Evolutionary conservation across 2,329 filamentous ascomycete genomes (phyloP).

Genomic region (Hymenotorrendiella dingleyae): DNA sequence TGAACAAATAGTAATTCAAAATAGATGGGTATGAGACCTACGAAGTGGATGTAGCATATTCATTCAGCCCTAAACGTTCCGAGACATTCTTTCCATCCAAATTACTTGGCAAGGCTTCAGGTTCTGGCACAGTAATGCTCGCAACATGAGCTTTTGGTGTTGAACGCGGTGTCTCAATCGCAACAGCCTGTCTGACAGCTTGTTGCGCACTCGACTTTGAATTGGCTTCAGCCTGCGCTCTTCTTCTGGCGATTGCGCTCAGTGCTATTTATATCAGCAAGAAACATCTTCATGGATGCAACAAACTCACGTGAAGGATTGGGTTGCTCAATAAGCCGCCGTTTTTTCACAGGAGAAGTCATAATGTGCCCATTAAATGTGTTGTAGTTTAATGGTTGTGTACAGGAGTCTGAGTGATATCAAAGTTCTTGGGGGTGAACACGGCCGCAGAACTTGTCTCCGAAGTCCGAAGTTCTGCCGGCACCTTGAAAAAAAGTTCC

Average conservation of each 20-base stretch:
- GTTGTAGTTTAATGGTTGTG: too few species aligned
- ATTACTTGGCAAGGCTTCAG: too few species aligned
- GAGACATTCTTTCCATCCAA: background rate
- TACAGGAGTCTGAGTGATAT: too few species aligned
- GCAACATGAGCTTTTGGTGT: too few species aligned
- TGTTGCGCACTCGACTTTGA: too few species aligned
- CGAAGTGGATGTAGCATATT: constrained; percentile 9
- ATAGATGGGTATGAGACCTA: constrained; percentile 4
- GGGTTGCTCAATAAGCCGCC: constrained; percentile 36
- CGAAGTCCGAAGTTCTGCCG: constrained; percentile 8
- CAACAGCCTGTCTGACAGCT: too few species aligned
- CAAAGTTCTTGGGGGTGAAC: too few species aligned
- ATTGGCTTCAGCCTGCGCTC: background rate
- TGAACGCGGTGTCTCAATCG: too few species aligned
- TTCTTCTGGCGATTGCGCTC: constrained; percentile 29
- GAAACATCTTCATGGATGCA: background rate
- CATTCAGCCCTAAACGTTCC: too few species aligned
- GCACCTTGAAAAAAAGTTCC: constrained; percentile 12
- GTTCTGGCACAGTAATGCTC: too few species aligned
- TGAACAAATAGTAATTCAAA: constrained; percentile 7
- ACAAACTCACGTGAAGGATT: constrained; percentile 32
- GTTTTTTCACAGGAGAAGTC: constrained; percentile 34
- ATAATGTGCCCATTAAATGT: too few species aligned
- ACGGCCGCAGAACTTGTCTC: too few species aligned
- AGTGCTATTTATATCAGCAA: constrained; percentile 22